Evolutionary conservation across 1,139 yeast species (phyloP).

Genomic region (Debaryomyces udenii): DNA sequence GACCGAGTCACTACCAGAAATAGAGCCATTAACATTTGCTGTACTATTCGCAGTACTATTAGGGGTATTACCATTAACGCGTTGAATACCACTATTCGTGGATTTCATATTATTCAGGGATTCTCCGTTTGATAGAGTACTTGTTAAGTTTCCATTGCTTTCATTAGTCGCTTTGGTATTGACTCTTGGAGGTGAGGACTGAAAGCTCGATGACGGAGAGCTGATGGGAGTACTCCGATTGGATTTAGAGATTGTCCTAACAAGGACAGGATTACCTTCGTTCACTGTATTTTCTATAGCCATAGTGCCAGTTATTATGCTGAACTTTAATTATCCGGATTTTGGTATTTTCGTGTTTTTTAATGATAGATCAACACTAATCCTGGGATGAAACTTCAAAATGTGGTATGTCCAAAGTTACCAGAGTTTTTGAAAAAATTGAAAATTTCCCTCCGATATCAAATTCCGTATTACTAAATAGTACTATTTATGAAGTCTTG

Average conservation of each 20-base stretch:
- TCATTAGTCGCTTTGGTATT: not conserved
- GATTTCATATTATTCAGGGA: not conserved
- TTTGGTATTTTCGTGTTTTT: not conserved
- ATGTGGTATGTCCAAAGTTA: slow-evolving; percentile 7
- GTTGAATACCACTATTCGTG: not conserved
- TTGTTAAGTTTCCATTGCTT: slow-evolving; percentile 1
- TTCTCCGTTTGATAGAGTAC: slow-evolving; percentile 7
- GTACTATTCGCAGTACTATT: slow-evolving; percentile 2
- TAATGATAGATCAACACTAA: slow-evolving; percentile 4
- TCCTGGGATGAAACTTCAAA: slow-evolving; percentile 3
- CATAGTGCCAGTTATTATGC: not conserved
- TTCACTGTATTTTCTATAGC: slow-evolving; percentile 4
- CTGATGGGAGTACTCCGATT: slow-evolving; percentile 12
- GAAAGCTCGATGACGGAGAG: slow-evolving; percentile 18
- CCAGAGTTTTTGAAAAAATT: not conserved
- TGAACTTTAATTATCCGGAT: not conserved
- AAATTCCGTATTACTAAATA: too few relatives aligned
- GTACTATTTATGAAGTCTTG: too few relatives aligned
- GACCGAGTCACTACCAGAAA: not conserved
- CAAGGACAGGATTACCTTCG: slow-evolving; percentile 2
- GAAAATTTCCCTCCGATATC: not conserved
- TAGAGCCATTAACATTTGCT: not conserved
- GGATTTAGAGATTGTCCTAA: slow-evolving; percentile 12
- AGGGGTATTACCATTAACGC: slow-evolving; percentile 2
- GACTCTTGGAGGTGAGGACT: slow-evolving; percentile 17